Evolutionary conservation across 2,329 filamentous ascomycete genomes (phyloP).

Genomic region (Ophiostoma tasmaniense): DNA sequence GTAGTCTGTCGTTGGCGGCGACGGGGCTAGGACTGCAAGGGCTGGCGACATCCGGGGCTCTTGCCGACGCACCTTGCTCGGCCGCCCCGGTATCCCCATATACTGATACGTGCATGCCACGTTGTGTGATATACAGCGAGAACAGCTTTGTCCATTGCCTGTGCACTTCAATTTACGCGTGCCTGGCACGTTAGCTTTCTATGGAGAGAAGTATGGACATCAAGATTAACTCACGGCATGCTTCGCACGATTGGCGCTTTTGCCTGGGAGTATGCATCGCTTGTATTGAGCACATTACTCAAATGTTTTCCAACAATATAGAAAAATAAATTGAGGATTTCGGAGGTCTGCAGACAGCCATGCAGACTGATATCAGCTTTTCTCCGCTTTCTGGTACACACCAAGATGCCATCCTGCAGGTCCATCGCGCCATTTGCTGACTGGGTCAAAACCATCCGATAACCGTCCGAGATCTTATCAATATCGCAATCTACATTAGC

Average conservation of each 20-base stretch:
- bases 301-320: neutral
- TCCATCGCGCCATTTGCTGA: slow-evolving; percentile 4
- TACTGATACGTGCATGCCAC: slow-evolving; percentile 13
- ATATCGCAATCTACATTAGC: neutral
- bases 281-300: neutral
- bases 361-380: neutral
- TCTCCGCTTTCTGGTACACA: neutral
- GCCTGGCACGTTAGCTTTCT: slow-evolving; percentile 3
- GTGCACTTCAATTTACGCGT: slow-evolving; percentile 15
- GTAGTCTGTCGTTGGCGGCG: neutral
- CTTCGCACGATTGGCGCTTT: slow-evolving; percentile 17
- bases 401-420: slow-evolving; percentile 7
- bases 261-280: slow-evolving; percentile 9
- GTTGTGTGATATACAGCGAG: slow-evolving; percentile 7
- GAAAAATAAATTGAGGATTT: neutral
- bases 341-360: neutral
- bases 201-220: neutral
- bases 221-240: slow-evolving; percentile 13
- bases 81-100: slow-evolving; percentile 12
- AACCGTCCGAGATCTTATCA: slow-evolving; percentile 8
- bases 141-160: slow-evolving; percentile 7
- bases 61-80: slow-evolving; percentile 9
- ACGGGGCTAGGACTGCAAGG: neutral
- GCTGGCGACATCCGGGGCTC: neutral
- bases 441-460: slow-evolving; percentile 2